Percentiles rank a stretch among this genome's conserved stretches.
Conservation (phyloP, 2,329 filamentous ascomycete genomes). For the Kalmusia sp. region DNA sequence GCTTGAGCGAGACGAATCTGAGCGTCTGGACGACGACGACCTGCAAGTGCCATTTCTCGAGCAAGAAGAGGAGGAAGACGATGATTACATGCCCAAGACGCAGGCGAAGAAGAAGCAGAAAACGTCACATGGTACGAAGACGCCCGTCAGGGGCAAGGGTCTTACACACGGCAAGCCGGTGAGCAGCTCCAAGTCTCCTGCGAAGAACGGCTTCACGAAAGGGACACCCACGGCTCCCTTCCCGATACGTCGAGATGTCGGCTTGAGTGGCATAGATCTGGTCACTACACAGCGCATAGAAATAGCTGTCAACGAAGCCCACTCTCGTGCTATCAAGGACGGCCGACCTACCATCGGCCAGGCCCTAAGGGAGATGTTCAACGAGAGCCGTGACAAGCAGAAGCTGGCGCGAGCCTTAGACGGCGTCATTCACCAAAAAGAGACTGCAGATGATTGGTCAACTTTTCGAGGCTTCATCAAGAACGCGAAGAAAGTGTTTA, state of each 20-base stretch:
- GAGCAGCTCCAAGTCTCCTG: conserved; percentile 33
- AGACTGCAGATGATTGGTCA: conserved; percentile 47
- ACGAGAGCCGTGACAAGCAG: conserved; percentile 47
- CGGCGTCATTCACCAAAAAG: conserved; percentile 50
- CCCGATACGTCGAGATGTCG: conserved; percentile 9
- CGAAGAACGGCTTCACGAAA: conserved; percentile 33
- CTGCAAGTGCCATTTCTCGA: conserved; percentile 37
- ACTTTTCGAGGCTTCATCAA: conserved; percentile 54
- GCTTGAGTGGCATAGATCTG: conserved; percentile 4
- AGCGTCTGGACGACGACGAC: conserved; percentile 46
- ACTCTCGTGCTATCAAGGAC: conserved; percentile 47
- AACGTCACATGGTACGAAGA: conserved; percentile 34
- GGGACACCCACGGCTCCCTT: conserved; percentile 20
- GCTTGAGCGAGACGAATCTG: conserved; percentile 48
- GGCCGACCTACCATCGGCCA: conserved; percentile 35
- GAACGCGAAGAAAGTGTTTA: conserved; percentile 51
- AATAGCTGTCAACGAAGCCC: conserved; percentile 52
- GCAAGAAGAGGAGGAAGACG: conserved; percentile 54
- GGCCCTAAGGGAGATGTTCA: conserved; percentile 53
- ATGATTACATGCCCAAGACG: conserved; percentile 51
- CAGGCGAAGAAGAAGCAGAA: conserved; percentile 39
- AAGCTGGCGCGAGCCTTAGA: conserved; percentile 50
- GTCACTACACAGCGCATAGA: conserved; percentile 34
- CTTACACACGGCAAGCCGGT: conserved; percentile 43
- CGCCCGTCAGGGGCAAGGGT: conserved; percentile 43